Base-by-base conservation (phyloP, 192 early-diverging fungal species). In the Rhizophagus prolifer region DNA sequence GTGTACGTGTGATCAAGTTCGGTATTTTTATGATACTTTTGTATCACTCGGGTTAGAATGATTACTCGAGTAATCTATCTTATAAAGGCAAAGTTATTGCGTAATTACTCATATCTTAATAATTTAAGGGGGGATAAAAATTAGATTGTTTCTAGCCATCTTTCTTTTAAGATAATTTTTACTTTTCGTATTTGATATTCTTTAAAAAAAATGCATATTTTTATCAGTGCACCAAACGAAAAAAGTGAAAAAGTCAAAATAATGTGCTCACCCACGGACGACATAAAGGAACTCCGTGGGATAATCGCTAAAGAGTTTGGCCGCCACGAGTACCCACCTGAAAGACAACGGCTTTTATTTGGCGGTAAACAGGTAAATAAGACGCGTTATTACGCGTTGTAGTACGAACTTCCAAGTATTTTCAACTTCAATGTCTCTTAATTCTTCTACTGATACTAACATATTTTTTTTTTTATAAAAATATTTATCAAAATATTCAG, bases 281-380 rank as follows among this genome's bases (percentile, higher is more conserved):
- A 66, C n/a, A 66, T 66, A 19, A 19, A 66, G 19, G 16, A 34
- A 19, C 9, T 66, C 7, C 23, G 64, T 4, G 64, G n/a, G 1
- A 2, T 63, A 8, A 64, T 82, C 30, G 28, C 38, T 12, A 59
- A 28, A 21, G 36, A 58, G 9, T 38, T 36, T 34, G 81, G 68
- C 1, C 60, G 68, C 0, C 59, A 26, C 25, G 30, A 73, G 68
- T 76, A 70, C 54, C 44, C 65, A 1, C 31, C 73, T 5, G 62
- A 77, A 25, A 28, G 62, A 5, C 78, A 83, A 19, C 44, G 76
- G 2, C 78, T 85, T n/a, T 69, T 85, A 1, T 85, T 77, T n/a
- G 58, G 65, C 0, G 84, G 84, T 38, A 85, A 85, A 47, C 82
- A 83, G 80, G 80, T 78, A 81, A 31, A 3, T 25, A 26, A 28